These are phyloP conservation scores for Saitoella complicata DNA, from an alignment of 805 yeast species.

Conservation along the genomic window DNA sequence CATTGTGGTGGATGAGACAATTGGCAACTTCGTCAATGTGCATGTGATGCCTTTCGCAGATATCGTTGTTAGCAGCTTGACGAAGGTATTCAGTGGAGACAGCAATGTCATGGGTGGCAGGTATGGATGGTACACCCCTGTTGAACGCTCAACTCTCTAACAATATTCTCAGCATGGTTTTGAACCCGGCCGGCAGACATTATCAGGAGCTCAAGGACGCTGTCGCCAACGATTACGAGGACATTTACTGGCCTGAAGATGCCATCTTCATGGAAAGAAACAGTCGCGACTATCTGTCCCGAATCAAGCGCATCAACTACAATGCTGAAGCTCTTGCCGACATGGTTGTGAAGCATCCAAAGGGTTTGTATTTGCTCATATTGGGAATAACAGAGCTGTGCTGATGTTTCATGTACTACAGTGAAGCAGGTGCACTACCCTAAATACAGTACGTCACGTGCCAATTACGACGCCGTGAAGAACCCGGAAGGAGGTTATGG, in stretches of 20 bases:
- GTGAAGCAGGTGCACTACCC: constrained; percentile 65
- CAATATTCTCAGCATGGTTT: constrained; percentile 33
- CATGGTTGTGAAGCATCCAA: constrained; percentile 12
- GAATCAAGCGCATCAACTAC: constrained; percentile 31
- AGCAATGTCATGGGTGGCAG: constrained; percentile 90
- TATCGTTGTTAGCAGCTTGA: constrained; percentile 68
- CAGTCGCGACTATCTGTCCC: constrained; percentile 66
- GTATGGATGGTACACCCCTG: not conserved
- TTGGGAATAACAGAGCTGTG: constrained; percentile 16
- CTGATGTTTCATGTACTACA: constrained; percentile 25
- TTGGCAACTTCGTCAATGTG: constrained; percentile 77
- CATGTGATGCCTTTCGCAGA: constrained; percentile 75
- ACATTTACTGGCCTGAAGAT: constrained; percentile 82
- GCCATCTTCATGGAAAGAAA: constrained; percentile 83
- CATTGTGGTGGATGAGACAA: constrained; percentile 83
- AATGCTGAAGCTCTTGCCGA: constrained; percentile 26
- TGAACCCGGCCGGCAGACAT: constrained; percentile 47
- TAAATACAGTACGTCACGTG: constrained; percentile 31
- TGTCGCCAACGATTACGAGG: constrained; percentile 45
- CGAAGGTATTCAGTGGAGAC: constrained; percentile 87
- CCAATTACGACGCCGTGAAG: constrained; percentile 52
- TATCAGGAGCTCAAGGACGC: constrained; percentile 36
- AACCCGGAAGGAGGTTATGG: constrained; percentile 67
- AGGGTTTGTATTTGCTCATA: constrained; percentile 1
- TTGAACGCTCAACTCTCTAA: not conserved